A percentile compares a stretch with the other conserved stretches of the same genome.
Evolutionary conservation across 371 early-diverging fungal species (phyloP).

Genomic region (Apophysomyces ossiformis): DNA sequence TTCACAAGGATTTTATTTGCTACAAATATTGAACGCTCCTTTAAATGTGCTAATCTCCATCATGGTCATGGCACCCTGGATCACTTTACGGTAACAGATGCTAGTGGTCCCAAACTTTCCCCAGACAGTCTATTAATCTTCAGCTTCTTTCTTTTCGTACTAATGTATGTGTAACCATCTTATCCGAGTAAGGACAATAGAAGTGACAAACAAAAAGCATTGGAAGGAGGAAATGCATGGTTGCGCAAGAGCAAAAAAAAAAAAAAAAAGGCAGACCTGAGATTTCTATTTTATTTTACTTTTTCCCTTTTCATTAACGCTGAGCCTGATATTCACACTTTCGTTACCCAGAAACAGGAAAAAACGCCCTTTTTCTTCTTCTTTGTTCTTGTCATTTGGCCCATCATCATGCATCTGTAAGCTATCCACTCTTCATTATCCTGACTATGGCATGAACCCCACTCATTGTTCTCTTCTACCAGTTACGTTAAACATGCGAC

Average conservation of each 20-base stretch:
- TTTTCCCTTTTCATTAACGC: slow-evolving; percentile 16
- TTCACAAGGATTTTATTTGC: not conserved
- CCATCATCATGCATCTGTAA: slow-evolving; percentile 47
- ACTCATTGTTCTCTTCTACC: not conserved
- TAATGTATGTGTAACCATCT: slow-evolving; percentile 1
- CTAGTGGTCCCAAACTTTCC: not conserved
- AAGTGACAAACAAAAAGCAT: slow-evolving; percentile 7
- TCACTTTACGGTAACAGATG: not conserved
- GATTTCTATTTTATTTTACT: not conserved
- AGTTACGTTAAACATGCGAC: slow-evolving; percentile 88
- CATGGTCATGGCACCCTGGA: slow-evolving; percentile 4
- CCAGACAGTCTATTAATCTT: not conserved
- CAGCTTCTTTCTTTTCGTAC: not conserved
- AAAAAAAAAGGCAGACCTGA: not conserved
- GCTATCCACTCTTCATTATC: not conserved
- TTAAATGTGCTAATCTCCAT: not conserved
- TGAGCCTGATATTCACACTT: slow-evolving; percentile 12
- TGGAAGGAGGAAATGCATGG: slow-evolving; percentile 8
- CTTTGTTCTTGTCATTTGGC: slow-evolving; percentile 6
- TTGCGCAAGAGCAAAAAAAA: not conserved
- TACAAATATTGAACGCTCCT: not conserved
- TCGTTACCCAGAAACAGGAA: slow-evolving; percentile 7
- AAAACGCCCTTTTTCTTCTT: slow-evolving; percentile 8
- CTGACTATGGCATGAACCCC: not conserved
- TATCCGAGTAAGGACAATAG: slow-evolving; percentile 4